Evolutionary conservation across 192 early-diverging fungal species (phyloP), one percentile per base, ranked within the genome.

Genomic region (Dissophora globulifera): DNA sequence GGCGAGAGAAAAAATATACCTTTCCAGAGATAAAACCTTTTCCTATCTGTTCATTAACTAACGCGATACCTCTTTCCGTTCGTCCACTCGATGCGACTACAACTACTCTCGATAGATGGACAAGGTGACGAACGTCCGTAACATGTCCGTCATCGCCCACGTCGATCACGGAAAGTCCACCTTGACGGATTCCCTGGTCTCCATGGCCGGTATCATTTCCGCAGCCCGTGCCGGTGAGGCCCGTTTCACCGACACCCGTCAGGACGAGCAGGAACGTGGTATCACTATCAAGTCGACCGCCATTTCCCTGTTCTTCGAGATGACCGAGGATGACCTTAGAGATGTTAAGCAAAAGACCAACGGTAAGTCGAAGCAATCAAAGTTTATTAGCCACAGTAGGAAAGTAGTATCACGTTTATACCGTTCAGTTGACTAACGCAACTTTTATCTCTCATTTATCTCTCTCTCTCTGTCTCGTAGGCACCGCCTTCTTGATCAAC

Each of bases 131-230:
- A 98, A 98, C 86, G 91, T 99, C 72, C 95, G 96, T 83, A 99
- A 98, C 92, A 99, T 99, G 95, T 97, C 95, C 67, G 95, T 99
- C 62, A 99, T 99, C 91, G 96, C 97, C 81, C 97, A 99, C 92
- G 97, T 99, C 87, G 97, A 99, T 84, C 97, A 99, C 89, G 97
- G 97, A 78, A 99, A 99, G 86, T 92, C 92, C 57, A 96, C 96
- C 49, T 79, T 96, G 67, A 92, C 94, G 74, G 97, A 99, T 85
- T 98, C 96, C 35, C 88, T 99, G 32, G 92, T 99, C 46, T 92
- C 93, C 69, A 96, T 94, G 87, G 94, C 96, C 71, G 97, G 97
- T 93, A 99, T 99, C 87, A 99, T 99, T 78, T 95, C 96, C 71
- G 82, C 86, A 55, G 93, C 91, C 70, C 94, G 90, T 84, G 95